phyloP scores from a whole-genome alignment of 768 basidiomycete species.

The Lentinula sp. region DNA sequence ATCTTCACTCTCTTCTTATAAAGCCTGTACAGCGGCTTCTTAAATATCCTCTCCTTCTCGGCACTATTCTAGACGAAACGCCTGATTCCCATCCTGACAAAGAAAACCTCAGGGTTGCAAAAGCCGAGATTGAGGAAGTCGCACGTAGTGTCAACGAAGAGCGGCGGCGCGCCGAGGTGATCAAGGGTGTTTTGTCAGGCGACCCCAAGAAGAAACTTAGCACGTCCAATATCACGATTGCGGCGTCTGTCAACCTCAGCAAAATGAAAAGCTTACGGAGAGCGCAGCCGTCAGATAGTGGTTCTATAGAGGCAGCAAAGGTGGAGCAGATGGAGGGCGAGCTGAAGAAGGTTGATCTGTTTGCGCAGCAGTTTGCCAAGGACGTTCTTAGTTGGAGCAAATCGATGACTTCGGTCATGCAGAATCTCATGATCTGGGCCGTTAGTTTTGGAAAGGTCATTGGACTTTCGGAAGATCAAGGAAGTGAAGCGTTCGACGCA shows the following conservation, averaged over 20 bases:
- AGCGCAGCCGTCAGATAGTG: background rate
- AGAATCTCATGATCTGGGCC: conserved; percentile 55
- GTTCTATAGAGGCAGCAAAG: conserved; percentile 26
- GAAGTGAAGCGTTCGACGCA: conserved; percentile 65
- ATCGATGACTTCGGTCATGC: conserved; percentile 41
- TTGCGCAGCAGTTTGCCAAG: conserved; percentile 57
- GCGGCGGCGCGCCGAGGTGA: conserved; percentile 68
- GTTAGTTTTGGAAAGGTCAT: conserved; percentile 62
- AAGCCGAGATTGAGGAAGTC: conserved; percentile 60
- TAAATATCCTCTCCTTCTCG: conserved; percentile 87
- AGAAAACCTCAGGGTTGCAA: conserved; percentile 45
- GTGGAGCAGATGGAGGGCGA: conserved; percentile 53
- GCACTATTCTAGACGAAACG: conserved; percentile 70
- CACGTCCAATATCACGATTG: conserved; percentile 36
- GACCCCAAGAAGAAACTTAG: conserved; percentile 31
- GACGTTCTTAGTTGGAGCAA: conserved; percentile 60
- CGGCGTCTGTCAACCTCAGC: conserved; percentile 50
- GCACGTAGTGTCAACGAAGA: conserved; percentile 77
- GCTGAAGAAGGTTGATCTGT: conserved; percentile 49
- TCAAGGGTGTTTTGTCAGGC: conserved; percentile 60
- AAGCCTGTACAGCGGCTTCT: conserved; percentile 96
- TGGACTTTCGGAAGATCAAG: conserved; percentile 41
- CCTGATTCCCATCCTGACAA: conserved; percentile 66
- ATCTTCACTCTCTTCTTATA: conserved; percentile 89
- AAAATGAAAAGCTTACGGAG: conserved; percentile 50